phyloP scores from a whole-genome alignment of 495 filamentous ascomycete genomes.

The Mytilinidion resinicola region DNA sequence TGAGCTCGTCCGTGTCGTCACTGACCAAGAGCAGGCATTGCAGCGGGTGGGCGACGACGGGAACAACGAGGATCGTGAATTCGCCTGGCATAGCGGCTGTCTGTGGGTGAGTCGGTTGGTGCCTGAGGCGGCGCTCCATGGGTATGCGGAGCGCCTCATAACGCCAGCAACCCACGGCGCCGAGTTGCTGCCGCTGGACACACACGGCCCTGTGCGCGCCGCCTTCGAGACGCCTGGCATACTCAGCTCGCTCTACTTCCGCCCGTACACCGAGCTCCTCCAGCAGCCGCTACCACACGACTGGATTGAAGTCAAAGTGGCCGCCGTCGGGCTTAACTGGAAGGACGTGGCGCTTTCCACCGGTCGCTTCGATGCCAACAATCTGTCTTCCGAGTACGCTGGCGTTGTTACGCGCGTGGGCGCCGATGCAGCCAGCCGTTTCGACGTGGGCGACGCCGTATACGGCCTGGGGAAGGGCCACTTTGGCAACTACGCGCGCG shows the following conservation, averaged over 20 bases:
- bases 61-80: slow-evolving; percentile 25
- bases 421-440: slow-evolving; percentile 20
- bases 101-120: slow-evolving; percentile 32
- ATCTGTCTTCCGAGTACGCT: slow-evolving; percentile 3
- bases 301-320: slow-evolving; percentile 15
- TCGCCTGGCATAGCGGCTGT: slow-evolving; percentile 32
- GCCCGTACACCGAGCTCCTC: neutral
- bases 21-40: slow-evolving; percentile 10
- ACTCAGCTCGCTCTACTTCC: slow-evolving; percentile 18
- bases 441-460: slow-evolving; percentile 36
- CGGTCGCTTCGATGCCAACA: slow-evolving; percentile 7
- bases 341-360: slow-evolving; percentile 13
- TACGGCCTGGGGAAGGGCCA: slow-evolving; percentile 23
- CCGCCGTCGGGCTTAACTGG: slow-evolving; percentile 18
- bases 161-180: neutral
- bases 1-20: slow-evolving; percentile 18
- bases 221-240: slow-evolving; percentile 14
- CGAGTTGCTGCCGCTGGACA: neutral
- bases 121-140: slow-evolving; percentile 18
- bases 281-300: slow-evolving; percentile 1
- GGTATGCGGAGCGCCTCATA: slow-evolving; percentile 14
- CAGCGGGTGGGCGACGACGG: slow-evolving; percentile 3
- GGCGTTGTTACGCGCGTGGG: slow-evolving; percentile 7
- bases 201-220: neutral
- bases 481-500: slow-evolving; percentile 8